phyloP scores from a whole-genome alignment of 352 stramenopile genomes.

The Pythium grandisporangium region DNA sequence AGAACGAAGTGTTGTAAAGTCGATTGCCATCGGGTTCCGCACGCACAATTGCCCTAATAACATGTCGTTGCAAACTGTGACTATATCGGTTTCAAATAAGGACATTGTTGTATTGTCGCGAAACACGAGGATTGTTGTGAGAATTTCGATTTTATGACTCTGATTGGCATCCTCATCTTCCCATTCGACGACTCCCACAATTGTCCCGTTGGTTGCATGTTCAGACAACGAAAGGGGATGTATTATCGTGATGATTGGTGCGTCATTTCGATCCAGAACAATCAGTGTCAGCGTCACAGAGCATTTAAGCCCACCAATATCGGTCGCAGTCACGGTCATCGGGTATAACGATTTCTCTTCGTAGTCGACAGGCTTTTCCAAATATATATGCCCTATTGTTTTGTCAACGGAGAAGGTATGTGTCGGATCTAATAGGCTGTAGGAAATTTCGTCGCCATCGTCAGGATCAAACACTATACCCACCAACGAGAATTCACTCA shows the following conservation, averaged over 20 bases:
- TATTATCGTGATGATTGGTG: slow-evolving; percentile 7
- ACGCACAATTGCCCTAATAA: slow-evolving; percentile 7
- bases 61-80: too few species aligned
- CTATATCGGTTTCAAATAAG: too few species aligned
- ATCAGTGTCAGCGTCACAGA: slow-evolving; percentile 6
- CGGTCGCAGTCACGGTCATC: slow-evolving; percentile 6
- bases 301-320: slow-evolving; percentile 2
- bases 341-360: slow-evolving; percentile 8
- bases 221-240: slow-evolving; percentile 5
- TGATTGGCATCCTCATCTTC: slow-evolving; percentile 14
- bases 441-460: slow-evolving; percentile 9
- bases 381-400: slow-evolving; percentile 9
- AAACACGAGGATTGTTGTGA: slow-evolving; percentile 2
- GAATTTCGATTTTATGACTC: slow-evolving; percentile 2
- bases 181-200: slow-evolving; percentile 3
- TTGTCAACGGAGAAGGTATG: slow-evolving; percentile 8
- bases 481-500: too few species aligned
- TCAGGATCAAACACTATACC: too few species aligned
- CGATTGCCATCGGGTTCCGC: slow-evolving; percentile 5
- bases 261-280: slow-evolving; percentile 17
- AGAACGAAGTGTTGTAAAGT: slow-evolving; percentile 10
- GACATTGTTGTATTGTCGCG: slow-evolving; percentile 8
- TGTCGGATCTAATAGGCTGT: slow-evolving; percentile 4
- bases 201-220: slow-evolving; percentile 4
- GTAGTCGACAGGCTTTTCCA: slow-evolving; percentile 7